Evolutionary conservation across 2,329 filamentous ascomycete species (phyloP), one percentile per base, ranked within the genome.

Genomic region (Fonsecaea monophora): DNA sequence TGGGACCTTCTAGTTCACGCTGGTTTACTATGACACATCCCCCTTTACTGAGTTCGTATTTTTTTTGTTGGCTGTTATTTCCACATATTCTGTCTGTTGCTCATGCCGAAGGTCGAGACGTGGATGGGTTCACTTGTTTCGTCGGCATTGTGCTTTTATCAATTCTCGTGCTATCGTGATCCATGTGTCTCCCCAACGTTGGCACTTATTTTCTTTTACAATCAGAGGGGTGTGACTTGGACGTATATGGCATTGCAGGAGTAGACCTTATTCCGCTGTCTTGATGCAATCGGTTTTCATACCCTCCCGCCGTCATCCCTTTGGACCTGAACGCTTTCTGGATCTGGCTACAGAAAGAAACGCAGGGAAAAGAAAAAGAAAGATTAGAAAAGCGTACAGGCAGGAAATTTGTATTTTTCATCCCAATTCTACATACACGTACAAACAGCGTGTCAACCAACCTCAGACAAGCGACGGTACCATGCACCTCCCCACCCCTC

Each of bases 81-180:
- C 37, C 53, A 56, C 48, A 35, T 56, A 30, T 21, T 35, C 25
- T 53, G 35, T 53, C 15, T 34, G 40, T 53, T 61, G 59, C 53
- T 32, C 45, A 35, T 35, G 12, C 30, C 18, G 34, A 9, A 53
- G 9, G 57, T 53, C 55, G 42, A 45, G 25, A 32, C 40, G 54
- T 59, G 64, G 64, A 66, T 59, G 59, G 62, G 54, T 54, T 54
- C 30, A 53, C 42, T 60, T 60, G 32, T 18, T 53, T 42, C 35
- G n/a, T 40, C 25, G 3, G 9, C 15, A 25, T 61, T 13, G 25
- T 61, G 45, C 10, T n/a, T 53, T 10, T 30, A 13, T 32, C 30
- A 50, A 50, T 50, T 18, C 45, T 34, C 34, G 25, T 30, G 48
- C 42, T 61, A 18, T 25, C 59, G 32, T 61, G 35, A 53, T 53